Evolutionary conservation across 1,139 yeast species (phyloP), one percentile per base, ranked within the genome.

Genomic region (Eremothecium coryli): DNA sequence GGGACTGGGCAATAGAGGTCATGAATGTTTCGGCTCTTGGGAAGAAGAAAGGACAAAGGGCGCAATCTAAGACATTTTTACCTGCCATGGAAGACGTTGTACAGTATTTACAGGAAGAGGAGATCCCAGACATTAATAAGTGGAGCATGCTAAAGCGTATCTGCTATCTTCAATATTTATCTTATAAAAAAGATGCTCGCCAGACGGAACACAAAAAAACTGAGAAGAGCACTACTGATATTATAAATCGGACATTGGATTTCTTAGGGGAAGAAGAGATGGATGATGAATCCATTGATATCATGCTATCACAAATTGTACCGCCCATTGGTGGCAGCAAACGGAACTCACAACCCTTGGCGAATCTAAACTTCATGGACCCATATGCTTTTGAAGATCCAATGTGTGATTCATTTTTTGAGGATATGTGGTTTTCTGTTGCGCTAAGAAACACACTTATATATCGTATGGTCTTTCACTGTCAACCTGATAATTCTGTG

Each of bases 381-480:
- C 98, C 98, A 1, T 85, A 82, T 55, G 68, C 73, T 1, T 85
- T 93, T 56, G 78, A 71, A 40, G 99, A 93, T 60, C 98, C 98
- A 0, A 57, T 90, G 31, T 73, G 70, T 40, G 79, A 73, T 8
- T 73, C 71, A 4, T 90, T 93, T 54, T 84, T 76, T 52, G 90
- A 82, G 48, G 95, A 85, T 45, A 59, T 79, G n/a, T 90, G 96
- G 96, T 73, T 69, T 50, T 79, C 82, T 8, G 76, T 74, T 52
- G 97, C 98, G 0, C 65, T 81, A 39, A 70, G 88, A 47, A 93
- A 93, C 52, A 86, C 97, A 0, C 70, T 73, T 40, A 64, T 90
- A 5, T 93, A 72, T 61, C 68, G 96, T 41, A 68, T 80, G 58
- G 85, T 90, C 2, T 93, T 93, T 68, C 90, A 88, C 45, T 76